Conservation (phyloP, 2,329 filamentous ascomycete genomes). For the Verticillium klebahnii region DNA sequence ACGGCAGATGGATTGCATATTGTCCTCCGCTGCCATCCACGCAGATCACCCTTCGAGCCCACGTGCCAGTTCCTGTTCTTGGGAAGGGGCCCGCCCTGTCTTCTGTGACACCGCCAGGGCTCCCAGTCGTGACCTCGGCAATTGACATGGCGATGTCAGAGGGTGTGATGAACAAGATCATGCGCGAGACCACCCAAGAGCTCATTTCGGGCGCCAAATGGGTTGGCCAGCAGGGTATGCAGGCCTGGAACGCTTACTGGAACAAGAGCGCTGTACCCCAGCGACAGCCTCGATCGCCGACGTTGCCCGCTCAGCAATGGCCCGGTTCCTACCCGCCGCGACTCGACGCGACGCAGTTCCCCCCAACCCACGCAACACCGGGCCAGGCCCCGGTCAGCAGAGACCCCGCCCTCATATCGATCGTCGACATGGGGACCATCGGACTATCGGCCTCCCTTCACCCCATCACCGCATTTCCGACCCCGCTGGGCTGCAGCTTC, state of each 20-base stretch:
- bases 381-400: slow-evolving; percentile 49
- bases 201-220: slow-evolving; percentile 70
- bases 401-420: slow-evolving; percentile 70
- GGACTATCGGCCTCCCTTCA: slow-evolving; percentile 47
- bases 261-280: slow-evolving; percentile 49
- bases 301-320: slow-evolving; percentile 42
- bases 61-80: slow-evolving; percentile 51
- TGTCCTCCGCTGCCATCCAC: slow-evolving; percentile 70
- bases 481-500: slow-evolving; percentile 73
- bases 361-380: slow-evolving; percentile 66
- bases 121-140: slow-evolving; percentile 61
- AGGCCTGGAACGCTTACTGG: slow-evolving; percentile 79
- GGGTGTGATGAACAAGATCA: slow-evolving; percentile 69
- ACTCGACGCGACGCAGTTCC: slow-evolving; percentile 55
- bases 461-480: slow-evolving; percentile 66
- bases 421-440: slow-evolving; percentile 65
- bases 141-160: slow-evolving; percentile 70
- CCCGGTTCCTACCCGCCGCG: slow-evolving; percentile 37
- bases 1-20: slow-evolving; percentile 72
- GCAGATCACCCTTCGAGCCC: slow-evolving; percentile 63
- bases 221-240: slow-evolving; percentile 71
- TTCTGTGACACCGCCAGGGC: slow-evolving; percentile 62
- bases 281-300: slow-evolving; percentile 36
- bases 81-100: slow-evolving; percentile 52
- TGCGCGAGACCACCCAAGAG: slow-evolving; percentile 75